Conservation (phyloP, 192 early-diverging fungal genomes). For the Coemansia sp. region DNA sequence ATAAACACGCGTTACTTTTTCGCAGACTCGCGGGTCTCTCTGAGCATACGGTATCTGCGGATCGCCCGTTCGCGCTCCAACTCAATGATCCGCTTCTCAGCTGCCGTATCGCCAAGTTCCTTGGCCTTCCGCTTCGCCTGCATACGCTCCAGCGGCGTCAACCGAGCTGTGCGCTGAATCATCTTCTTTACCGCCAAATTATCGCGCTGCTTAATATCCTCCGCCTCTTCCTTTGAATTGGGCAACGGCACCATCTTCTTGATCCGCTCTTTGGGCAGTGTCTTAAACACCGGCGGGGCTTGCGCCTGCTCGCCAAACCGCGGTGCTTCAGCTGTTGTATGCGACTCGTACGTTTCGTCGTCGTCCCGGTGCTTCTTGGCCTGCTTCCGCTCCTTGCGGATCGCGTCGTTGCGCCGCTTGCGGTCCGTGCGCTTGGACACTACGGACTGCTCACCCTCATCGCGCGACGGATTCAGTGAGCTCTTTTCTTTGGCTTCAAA, state of each 20-base stretch:
- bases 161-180: slow-evolving; percentile 39
- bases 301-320: slow-evolving; percentile 50
- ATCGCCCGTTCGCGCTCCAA: slow-evolving; percentile 46
- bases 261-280: slow-evolving; percentile 44
- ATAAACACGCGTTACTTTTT: neutral
- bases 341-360: slow-evolving; percentile 6
- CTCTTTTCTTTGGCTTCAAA: neutral
- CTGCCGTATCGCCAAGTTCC: slow-evolving; percentile 30
- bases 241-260: slow-evolving; percentile 49
- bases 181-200: slow-evolving; percentile 46
- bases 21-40: slow-evolving; percentile 30
- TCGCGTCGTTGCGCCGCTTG: slow-evolving; percentile 26
- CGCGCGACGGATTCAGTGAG: slow-evolving; percentile 21
- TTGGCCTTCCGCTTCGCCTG: slow-evolving; percentile 47
- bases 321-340: slow-evolving; percentile 4
- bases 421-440: slow-evolving; percentile 37
- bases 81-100: slow-evolving; percentile 49
- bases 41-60: slow-evolving; percentile 48
- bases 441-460: slow-evolving; percentile 22
- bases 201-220: slow-evolving; percentile 25
- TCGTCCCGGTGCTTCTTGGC: slow-evolving; percentile 27
- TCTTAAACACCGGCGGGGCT: slow-evolving; percentile 47
- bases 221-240: slow-evolving; percentile 27
- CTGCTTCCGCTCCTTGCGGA: slow-evolving; percentile 30
- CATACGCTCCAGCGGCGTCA: slow-evolving; percentile 49